Conservation (phyloP, 2,329 filamentous ascomycete genomes). For the Pseudogymnoascus sp. region DNA sequence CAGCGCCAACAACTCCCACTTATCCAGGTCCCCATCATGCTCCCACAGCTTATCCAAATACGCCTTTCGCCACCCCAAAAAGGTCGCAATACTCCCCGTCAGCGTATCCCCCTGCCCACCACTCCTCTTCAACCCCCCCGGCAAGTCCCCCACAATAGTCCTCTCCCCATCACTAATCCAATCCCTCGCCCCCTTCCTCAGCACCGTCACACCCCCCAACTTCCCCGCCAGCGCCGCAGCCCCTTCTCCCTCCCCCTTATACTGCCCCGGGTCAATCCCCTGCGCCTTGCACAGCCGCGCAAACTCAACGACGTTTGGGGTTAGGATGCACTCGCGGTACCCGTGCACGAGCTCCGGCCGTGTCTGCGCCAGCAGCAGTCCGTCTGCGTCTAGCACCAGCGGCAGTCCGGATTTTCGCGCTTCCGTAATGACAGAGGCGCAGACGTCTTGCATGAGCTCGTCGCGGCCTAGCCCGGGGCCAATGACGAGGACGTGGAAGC, state of each 20-base stretch:
- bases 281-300: slow-evolving; percentile 70
- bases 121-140: slow-evolving; percentile 80
- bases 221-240: slow-evolving; percentile 64
- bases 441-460: slow-evolving; percentile 80
- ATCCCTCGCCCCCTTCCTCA: slow-evolving; percentile 82
- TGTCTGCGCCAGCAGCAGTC: slow-evolving; percentile 68
- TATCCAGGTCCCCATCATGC: slow-evolving; percentile 42
- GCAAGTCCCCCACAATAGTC: slow-evolving; percentile 69
- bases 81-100: slow-evolving; percentile 80
- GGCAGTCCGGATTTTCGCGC: slow-evolving; percentile 67
- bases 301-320: slow-evolving; percentile 94
- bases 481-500: slow-evolving; percentile 86
- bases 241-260: slow-evolving; percentile 31
- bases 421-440: slow-evolving; percentile 68
- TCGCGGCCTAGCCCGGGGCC: slow-evolving; percentile 90
- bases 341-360: slow-evolving; percentile 71
- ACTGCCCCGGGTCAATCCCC: slow-evolving; percentile 50
- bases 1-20: slow-evolving; percentile 61
- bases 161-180: slow-evolving; percentile 72
- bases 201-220: slow-evolving; percentile 79
- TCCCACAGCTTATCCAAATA: slow-evolving; percentile 82
- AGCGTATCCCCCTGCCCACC: slow-evolving; percentile 95
- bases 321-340: slow-evolving; percentile 78
- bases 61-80: slow-evolving; percentile 80
- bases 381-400: slow-evolving; percentile 88